phyloP scores from a whole-genome alignment of 2,329 filamentous ascomycete genomes.

The Aureobasidium namibiae region DNA sequence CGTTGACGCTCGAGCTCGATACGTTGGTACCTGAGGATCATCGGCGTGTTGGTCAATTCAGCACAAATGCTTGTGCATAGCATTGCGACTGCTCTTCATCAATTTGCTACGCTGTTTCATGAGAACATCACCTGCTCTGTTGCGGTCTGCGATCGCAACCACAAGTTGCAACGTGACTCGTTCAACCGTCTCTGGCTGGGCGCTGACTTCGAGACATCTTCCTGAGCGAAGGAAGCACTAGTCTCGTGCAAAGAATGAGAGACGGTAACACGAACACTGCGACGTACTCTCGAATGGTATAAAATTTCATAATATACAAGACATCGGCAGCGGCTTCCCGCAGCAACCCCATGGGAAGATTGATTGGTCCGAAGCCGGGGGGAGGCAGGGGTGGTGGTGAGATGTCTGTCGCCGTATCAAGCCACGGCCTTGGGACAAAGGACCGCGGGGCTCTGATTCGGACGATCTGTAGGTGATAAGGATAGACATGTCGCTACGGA shows the following conservation, averaged over 20 bases:
- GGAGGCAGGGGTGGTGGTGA: conserved; percentile 11
- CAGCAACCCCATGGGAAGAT: background rate
- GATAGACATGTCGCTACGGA: background rate
- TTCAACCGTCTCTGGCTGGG: background rate
- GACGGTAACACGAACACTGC: background rate
- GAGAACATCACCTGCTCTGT: background rate
- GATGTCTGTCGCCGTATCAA: conserved; percentile 5
- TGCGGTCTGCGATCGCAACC: background rate
- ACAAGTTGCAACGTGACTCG: background rate
- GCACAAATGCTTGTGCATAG: background rate
- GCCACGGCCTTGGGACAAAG: conserved; percentile 5
- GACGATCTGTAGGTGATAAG: conserved; percentile 12
- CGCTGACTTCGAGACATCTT: background rate
- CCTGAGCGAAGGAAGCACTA: conserved; percentile 4
- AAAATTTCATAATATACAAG: conserved; percentile 7
- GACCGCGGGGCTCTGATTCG: background rate
- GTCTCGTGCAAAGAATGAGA: background rate
- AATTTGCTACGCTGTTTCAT: background rate
- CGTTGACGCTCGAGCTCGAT: conserved; percentile 12
- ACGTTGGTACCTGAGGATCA: conserved; percentile 11
- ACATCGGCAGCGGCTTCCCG: conserved; percentile 2
- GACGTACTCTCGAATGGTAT: background rate
- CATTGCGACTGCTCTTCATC: background rate
- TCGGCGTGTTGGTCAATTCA: background rate
- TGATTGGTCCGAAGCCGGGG: conserved; percentile 7